phyloP scores from a whole-genome alignment of 352 stramenopile species.

The Chrysophaeum taylorii region DNA sequence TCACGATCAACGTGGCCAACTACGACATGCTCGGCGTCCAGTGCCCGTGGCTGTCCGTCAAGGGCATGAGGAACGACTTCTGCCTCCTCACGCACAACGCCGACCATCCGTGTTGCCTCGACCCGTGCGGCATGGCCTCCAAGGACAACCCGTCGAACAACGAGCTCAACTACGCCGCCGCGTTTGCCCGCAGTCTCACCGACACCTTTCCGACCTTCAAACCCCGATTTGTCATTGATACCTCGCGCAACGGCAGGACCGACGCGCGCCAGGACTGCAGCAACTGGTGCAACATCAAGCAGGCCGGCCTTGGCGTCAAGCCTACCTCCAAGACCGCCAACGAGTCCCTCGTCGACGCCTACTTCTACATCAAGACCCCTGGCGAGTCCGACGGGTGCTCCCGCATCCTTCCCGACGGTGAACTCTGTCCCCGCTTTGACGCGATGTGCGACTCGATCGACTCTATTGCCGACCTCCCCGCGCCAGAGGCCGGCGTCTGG shows the following conservation, averaged over 20 bases:
- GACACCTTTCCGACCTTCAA: background rate
- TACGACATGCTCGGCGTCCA: background rate
- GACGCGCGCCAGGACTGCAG: background rate
- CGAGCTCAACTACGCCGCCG: background rate
- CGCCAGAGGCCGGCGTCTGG: background rate
- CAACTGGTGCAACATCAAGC: background rate
- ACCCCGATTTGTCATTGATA: background rate
- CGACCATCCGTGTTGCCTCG: background rate
- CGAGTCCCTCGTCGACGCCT: background rate
- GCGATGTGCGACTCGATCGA: background rate
- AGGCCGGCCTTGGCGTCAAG: background rate
- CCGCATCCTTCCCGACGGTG: background rate
- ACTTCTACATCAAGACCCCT: background rate
- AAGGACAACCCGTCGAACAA: background rate
- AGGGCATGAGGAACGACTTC: no score
- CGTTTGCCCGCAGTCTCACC: background rate
- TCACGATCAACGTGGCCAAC: background rate
- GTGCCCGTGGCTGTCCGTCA: no score
- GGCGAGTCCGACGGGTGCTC: background rate
- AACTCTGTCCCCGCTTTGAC: background rate
- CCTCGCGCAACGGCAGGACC: background rate
- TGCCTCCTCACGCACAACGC: no score
- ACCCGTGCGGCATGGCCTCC: background rate
- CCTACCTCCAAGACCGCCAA: background rate
- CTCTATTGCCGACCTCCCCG: background rate